phyloP scores from a whole-genome alignment of 2,329 filamentous ascomycete genomes.

The Colletotrichum liaoningense region DNA sequence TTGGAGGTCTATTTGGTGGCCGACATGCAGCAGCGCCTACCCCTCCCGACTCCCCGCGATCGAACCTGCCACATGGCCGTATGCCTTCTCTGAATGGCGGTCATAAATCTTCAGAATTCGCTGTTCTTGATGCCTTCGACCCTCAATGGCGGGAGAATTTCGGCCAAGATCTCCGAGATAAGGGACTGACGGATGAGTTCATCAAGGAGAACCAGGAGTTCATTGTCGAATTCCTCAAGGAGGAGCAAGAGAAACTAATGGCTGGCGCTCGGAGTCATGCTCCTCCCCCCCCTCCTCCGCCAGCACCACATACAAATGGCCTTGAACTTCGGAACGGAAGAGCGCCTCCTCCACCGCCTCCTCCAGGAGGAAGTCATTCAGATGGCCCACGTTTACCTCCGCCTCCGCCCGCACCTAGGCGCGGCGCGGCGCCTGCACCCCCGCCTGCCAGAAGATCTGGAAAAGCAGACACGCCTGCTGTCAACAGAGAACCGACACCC shows the following conservation, averaged over 20 bases:
- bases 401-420: conserved; percentile 46
- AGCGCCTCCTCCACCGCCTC: conserved; percentile 50
- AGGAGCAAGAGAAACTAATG: conserved; percentile 61
- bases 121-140: conserved; percentile 72
- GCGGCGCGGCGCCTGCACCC: conserved; percentile 63
- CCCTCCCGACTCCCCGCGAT: conserved; percentile 67
- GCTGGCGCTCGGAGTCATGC: conserved; percentile 36
- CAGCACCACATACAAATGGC: conserved; percentile 45
- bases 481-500: conserved; percentile 61
- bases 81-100: conserved; percentile 60
- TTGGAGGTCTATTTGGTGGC: conserved; percentile 72
- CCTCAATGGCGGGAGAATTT: conserved; percentile 74
- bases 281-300: conserved; percentile 42
- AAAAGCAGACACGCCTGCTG: conserved; percentile 56
- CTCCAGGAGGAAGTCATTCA: conserved; percentile 38
- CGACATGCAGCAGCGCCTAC: conserved; percentile 69
- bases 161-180: conserved; percentile 71
- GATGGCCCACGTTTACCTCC: conserved; percentile 54
- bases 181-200: conserved; percentile 74
- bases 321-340: conserved; percentile 44
- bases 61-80: conserved; percentile 50
- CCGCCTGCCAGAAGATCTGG: conserved; percentile 70
- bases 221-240: conserved; percentile 72
- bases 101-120: conserved; percentile 65
- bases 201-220: conserved; percentile 77